Base-by-base conservation (phyloP, 441 rosid genomes). In the Mallotus japonicus region DNA sequence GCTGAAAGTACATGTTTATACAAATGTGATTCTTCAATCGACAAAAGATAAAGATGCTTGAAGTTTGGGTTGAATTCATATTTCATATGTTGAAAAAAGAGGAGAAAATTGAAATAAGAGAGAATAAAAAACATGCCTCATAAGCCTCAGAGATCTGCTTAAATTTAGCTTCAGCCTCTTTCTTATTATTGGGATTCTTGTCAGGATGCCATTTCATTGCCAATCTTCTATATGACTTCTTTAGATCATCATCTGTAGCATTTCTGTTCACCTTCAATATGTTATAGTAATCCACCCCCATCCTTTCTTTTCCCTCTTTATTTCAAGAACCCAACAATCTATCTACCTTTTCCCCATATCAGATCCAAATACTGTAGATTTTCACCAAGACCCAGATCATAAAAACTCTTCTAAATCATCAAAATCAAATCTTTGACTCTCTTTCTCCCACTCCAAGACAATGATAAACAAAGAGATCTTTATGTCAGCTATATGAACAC, bases 181-280 rank as follows among this genome's bases (percentile, higher is more conserved):
- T 87, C 79, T 95, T 95, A 80, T 82, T 54, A 77, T 73, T 82
- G 37, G 94, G 97, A 82, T 95, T 92, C 87, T 94, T 94, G 72
- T 93, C 97, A 66, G 98, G 99, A 77, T 92, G 97, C 97, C 97
- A 92, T 86, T 89, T 89, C 97, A 88, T 92, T 55, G 96, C 97
- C 83, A 90, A 70, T 87, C 24, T 87, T 76, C 94, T 78, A 66
- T 94, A 92, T 11, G 98, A 83, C 82, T 86, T 94, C 90, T 94
- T 94, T 22, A 94, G 82, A 82, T 94, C 97, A 47, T 92, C 99
- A 0, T 94, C 99, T 14, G 95, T 81, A 28, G 97, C 97, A 77
- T 78, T 87, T 76, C 67, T 86, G 73, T 88, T 49, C 76, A 92
- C 97, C 82, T 88, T 90, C 89, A 94, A 73, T 77, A 86, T 62